Evolutionary conservation across 2,329 filamentous ascomycete genomes (phyloP), one percentile per base, ranked within the genome.

Genomic region (Colletotrichum lupini): DNA sequence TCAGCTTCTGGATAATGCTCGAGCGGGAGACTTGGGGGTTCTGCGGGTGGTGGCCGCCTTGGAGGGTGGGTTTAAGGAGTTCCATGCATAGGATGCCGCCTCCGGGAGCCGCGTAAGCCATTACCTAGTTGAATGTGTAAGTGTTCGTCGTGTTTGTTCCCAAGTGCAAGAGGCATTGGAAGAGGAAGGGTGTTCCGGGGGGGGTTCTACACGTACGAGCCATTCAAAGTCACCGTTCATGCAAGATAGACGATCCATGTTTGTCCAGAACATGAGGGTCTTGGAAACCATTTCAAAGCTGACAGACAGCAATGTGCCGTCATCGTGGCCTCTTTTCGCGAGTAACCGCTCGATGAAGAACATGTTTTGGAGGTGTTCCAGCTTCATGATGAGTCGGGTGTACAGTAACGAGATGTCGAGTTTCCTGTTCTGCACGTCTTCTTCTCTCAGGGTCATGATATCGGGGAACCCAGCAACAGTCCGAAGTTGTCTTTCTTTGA

Each of bases 321-420:
- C 81, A 0, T 79, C 75, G 14, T 83, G 79, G 0, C 83, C 82
- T 3, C 80, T 78, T 22, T 87, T 88, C 26, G 88, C 82, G 9
- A 92, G 79, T 0, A 91, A 83, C 19, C 90, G 83, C 68, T 92
- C 87, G 6, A 91, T 81, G 11, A 92, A 85, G 70, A 92, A 91
- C 3, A 89, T 81, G 52, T 91, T 91, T 55, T 91, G 87, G 0
- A 90, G 79, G 58, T 89, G 85, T 26, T 87, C 84, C 2, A 90
- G 82, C 2, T 83, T 82, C 1, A 88, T 78, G 1, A 90, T 77
- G 16, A 88, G 83, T 2, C 86, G 81, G 5, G 82, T 81, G 64
- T 87, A 87, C 0, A 88, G 73, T 0, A 79, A 77, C 0, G 80
- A 74, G 0, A 81, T 72, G 5, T 81, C 74, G 1, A 80, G 52